Percentiles rank a stretch among this genome's conserved stretches.
These are phyloP conservation scores for Fusarium siculi DNA, from an alignment of 2,329 filamentous ascomycete species.

Conservation along the genomic window DNA sequence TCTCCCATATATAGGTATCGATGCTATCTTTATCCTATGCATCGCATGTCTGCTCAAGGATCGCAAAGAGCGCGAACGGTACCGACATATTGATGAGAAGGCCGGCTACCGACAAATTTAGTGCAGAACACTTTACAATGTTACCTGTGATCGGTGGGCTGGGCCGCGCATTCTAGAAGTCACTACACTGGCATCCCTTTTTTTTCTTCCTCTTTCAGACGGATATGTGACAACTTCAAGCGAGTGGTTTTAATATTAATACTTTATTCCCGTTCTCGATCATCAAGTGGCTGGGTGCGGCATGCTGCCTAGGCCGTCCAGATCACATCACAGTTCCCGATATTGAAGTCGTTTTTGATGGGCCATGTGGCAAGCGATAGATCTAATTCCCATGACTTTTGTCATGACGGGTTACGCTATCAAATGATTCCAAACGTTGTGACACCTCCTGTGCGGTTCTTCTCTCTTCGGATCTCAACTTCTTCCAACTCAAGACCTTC, in stretches of 20 bases:
- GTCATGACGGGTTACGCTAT: conserved; percentile 14
- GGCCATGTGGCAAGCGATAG: background rate
- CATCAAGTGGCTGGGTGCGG: background rate
- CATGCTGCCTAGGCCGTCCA: background rate
- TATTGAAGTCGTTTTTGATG: conserved; percentile 1
- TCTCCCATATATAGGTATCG: conserved; percentile 57
- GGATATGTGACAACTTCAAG: conserved; percentile 26
- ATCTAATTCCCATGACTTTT: conserved; percentile 14
- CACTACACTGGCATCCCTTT: conserved; percentile 3
- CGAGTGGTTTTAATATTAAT: conserved; percentile 28
- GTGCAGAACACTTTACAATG: background rate
- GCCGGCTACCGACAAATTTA: conserved; percentile 63
- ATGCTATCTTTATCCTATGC: conserved; percentile 74
- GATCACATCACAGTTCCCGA: background rate
- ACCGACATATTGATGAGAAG: conserved; percentile 86
- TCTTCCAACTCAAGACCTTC: conserved; percentile 52
- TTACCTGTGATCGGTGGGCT: conserved; percentile 19
- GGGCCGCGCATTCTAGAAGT: conserved; percentile 5
- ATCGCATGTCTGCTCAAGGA: conserved; percentile 83
- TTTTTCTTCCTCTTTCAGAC: conserved; percentile 13
- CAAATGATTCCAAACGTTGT: conserved; percentile 41
- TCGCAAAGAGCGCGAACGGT: conserved; percentile 81
- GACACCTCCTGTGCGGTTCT: conserved; percentile 42
- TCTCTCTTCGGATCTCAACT: conserved; percentile 46
- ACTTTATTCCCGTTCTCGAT: conserved; percentile 13